These are phyloP conservation scores for Trametes cubensis DNA, from an alignment of 768 basidiomycete genomes.

Conservation along the genomic window DNA sequence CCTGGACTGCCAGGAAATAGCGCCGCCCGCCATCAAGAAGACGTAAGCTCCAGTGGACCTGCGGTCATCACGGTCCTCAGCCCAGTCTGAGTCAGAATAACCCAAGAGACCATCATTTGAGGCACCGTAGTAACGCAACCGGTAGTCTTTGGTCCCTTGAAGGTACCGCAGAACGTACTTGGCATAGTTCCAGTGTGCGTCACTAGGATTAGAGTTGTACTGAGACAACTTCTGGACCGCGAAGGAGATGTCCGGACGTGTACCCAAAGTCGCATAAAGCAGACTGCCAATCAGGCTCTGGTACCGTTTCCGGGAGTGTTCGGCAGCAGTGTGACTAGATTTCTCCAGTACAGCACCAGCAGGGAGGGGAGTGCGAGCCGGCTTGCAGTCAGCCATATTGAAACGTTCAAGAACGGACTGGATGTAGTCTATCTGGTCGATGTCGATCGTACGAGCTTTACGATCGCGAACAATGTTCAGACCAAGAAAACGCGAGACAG, in stretches of 20 bases:
- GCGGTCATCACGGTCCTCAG: slow-evolving; percentile 30
- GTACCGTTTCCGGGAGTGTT: slow-evolving; percentile 20
- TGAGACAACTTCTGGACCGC: slow-evolving; percentile 36
- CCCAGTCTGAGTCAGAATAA: slow-evolving; percentile 41
- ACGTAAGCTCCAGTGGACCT: slow-evolving; percentile 40
- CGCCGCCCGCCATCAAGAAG: slow-evolving; percentile 35
- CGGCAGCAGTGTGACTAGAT: slow-evolving; percentile 11
- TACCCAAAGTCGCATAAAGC: slow-evolving; percentile 35
- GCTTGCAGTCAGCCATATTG: slow-evolving; percentile 25
- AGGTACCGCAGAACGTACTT: slow-evolving; percentile 41
- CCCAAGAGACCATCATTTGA: slow-evolving; percentile 25
- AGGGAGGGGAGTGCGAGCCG: slow-evolving; percentile 31
- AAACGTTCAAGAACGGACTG: slow-evolving; percentile 27
- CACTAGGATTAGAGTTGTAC: slow-evolving; percentile 35
- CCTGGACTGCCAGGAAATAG: slow-evolving; percentile 36
- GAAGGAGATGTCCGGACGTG: slow-evolving; percentile 41
- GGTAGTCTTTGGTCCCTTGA: slow-evolving; percentile 30
- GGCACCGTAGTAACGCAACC: slow-evolving; percentile 16
- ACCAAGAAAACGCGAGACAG: slow-evolving; percentile 22
- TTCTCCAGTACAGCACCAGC: not conserved
- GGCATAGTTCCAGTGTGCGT: slow-evolving; percentile 34
- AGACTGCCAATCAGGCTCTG: slow-evolving; percentile 27
- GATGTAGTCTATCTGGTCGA: slow-evolving; percentile 33
- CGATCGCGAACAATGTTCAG: slow-evolving; percentile 26
- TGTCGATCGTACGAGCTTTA: slow-evolving; percentile 12